A percentile compares a stretch with the other conserved stretches of the same genome.
phyloP scores from a whole-genome alignment of 345 rosid genomes.

The Lepidium didymum region DNA sequence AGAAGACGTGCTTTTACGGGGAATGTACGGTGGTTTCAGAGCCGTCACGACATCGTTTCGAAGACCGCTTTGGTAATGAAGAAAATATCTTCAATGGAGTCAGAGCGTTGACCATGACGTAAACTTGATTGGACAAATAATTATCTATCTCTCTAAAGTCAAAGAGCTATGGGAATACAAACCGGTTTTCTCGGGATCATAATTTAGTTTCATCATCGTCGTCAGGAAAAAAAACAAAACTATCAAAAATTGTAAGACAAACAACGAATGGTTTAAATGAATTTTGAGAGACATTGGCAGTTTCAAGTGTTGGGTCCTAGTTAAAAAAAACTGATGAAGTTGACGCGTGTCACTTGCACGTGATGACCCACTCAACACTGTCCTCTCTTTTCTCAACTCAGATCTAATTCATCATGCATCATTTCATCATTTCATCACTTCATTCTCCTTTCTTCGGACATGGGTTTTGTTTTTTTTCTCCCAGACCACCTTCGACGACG shows the following conservation, averaged over 20 bases:
- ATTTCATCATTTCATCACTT: not conserved
- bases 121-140: constrained; percentile 1
- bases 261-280: not conserved
- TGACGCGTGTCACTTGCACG: constrained; percentile 25
- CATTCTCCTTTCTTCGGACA: not conserved
- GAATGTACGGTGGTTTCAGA: constrained; percentile 22
- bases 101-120: constrained; percentile 21
- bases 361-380: constrained; percentile 19
- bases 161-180: not conserved
- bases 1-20: constrained; percentile 20
- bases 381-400: not conserved
- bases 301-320: not conserved
- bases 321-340: constrained; percentile 14
- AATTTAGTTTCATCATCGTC: not conserved
- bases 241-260: constrained; percentile 7
- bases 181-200: constrained; percentile 14
- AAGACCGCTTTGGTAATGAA: not conserved
- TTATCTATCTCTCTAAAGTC: not conserved
- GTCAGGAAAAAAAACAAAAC: not conserved
- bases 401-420: not conserved
- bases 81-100: not conserved
- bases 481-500: constrained; percentile 4
- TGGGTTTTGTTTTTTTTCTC: constrained; percentile 4
- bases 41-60: constrained; percentile 26
- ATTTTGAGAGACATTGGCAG: constrained; percentile 1